Percentiles rank a stretch among this genome's conserved stretches.
Evolutionary conservation across 2,329 filamentous ascomycete species (phyloP).

Genomic region (Zymoseptoria pseudotritici): DNA sequence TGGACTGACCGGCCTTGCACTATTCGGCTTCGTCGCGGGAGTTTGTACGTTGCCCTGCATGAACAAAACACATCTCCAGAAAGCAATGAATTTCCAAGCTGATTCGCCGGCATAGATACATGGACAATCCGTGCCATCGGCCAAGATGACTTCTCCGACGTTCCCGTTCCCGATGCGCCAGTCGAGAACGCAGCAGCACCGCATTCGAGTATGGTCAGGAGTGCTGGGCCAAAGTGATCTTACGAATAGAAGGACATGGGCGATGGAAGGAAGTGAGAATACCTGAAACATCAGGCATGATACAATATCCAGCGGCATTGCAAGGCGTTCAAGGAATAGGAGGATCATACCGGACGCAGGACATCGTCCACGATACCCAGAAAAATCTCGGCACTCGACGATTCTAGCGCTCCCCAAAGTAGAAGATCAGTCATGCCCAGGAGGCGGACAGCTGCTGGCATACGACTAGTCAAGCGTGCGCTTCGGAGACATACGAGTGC

Average conservation of each 20-base stretch:
- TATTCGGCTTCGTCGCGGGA: slow-evolving; percentile 67
- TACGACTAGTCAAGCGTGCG: no score
- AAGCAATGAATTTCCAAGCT: no score
- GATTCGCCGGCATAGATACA: slow-evolving; percentile 43
- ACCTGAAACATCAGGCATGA: not conserved
- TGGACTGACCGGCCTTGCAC: slow-evolving; percentile 66
- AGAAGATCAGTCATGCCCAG: no score
- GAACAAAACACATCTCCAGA: no score
- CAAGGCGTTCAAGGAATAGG: slow-evolving; percentile 7
- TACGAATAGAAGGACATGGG: slow-evolving; percentile 2
- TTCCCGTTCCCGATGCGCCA: slow-evolving; percentile 75
- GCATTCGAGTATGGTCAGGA: slow-evolving; percentile 16
- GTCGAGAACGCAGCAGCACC: slow-evolving; percentile 34
- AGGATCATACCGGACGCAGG: not conserved
- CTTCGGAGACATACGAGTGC: no score
- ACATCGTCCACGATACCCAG: not conserved
- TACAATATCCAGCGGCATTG: slow-evolving; percentile 8
- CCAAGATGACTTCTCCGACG: slow-evolving; percentile 95
- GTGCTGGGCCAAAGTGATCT: slow-evolving; percentile 12
- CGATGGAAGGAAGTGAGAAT: not conserved
- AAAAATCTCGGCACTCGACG: not conserved
- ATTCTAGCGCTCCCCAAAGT: no score
- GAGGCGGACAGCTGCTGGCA: no score
- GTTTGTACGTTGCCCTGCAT: slow-evolving; percentile 62
- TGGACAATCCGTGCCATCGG: slow-evolving; percentile 78